These are phyloP conservation scores for Escovopsis sp. DNA, from an alignment of 2,329 filamentous ascomycete species.

Conservation along the genomic window DNA sequence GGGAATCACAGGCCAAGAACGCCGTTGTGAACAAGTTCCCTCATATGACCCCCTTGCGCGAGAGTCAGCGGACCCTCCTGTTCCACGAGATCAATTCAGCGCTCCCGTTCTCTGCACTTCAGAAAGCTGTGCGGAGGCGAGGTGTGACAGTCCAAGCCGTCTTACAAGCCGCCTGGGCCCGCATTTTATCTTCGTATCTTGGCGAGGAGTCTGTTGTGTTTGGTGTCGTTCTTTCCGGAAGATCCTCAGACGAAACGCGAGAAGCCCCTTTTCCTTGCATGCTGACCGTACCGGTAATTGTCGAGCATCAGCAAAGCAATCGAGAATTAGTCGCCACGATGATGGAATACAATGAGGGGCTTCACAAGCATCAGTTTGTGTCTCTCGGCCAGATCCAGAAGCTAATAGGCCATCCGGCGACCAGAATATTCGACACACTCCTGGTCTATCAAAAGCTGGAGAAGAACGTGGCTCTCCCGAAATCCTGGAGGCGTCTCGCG, in stretches of 20 bases:
- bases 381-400: slow-evolving; percentile 58
- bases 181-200: slow-evolving; percentile 58
- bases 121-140: slow-evolving; percentile 35
- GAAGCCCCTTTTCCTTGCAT: slow-evolving; percentile 61
- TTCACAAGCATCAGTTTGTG: slow-evolving; percentile 57
- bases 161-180: slow-evolving; percentile 64
- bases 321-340: slow-evolving; percentile 42
- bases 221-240: slow-evolving; percentile 65
- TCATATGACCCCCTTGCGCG: slow-evolving; percentile 48
- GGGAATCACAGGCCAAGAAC: slow-evolving; percentile 39
- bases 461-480: slow-evolving; percentile 8
- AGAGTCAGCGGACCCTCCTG: slow-evolving; percentile 17
- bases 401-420: slow-evolving; percentile 49
- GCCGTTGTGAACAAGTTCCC: slow-evolving; percentile 59
- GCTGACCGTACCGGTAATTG: slow-evolving; percentile 60
- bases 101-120: slow-evolving; percentile 31
- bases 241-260: slow-evolving; percentile 44
- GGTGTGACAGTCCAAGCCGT: slow-evolving; percentile 64
- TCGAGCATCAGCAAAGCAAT: slow-evolving; percentile 39
- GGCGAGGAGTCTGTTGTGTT: slow-evolving; percentile 63
- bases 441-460: slow-evolving; percentile 62
- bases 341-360: slow-evolving; percentile 46
- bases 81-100: slow-evolving; percentile 20
- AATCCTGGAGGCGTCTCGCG: slow-evolving; percentile 43
- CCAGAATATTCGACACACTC: slow-evolving; percentile 66